A percentile compares a stretch with the other conserved stretches of the same genome.
Conservation (phyloP, 306 rosid genomes). For the Prunus padus region DNA sequence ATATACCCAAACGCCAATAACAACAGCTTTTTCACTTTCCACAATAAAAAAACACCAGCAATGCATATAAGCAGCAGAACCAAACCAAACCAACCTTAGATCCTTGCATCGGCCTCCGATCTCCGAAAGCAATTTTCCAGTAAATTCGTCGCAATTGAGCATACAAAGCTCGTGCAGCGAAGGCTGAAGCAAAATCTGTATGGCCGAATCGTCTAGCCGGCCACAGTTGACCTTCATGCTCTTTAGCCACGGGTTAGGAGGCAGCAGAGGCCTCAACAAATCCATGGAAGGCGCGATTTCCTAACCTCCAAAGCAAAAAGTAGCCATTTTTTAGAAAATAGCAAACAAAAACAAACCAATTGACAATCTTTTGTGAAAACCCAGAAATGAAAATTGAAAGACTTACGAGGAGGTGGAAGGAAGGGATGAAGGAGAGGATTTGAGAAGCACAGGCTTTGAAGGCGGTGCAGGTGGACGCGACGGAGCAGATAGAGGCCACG, state of each 20-base stretch:
- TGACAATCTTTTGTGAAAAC: not conserved
- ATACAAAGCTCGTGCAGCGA: conserved; percentile 69
- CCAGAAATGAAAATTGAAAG: not conserved
- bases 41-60: not conserved
- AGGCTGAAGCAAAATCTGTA: conserved; percentile 54
- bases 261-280: conserved; percentile 64
- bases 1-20: conserved; percentile 38
- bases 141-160: conserved; percentile 77
- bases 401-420: conserved; percentile 71
- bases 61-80: not conserved
- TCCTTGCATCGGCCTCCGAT: conserved; percentile 73
- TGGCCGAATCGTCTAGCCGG: conserved; percentile 75
- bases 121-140: conserved; percentile 76
- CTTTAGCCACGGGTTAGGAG: conserved; percentile 60
- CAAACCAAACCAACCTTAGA: conserved; percentile 47
- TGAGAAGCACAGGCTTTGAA: conserved; percentile 59
- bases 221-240: conserved; percentile 70
- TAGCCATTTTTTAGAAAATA: not conserved
- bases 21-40: conserved; percentile 16
- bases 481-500: conserved; percentile 70
- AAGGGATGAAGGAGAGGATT: conserved; percentile 66
- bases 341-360: not conserved
- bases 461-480: conserved; percentile 67
- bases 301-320: conserved; percentile 25
- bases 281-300: conserved; percentile 66